Base-by-base conservation (phyloP, 441 rosid species). In the Biscutella laevigata region DNA sequence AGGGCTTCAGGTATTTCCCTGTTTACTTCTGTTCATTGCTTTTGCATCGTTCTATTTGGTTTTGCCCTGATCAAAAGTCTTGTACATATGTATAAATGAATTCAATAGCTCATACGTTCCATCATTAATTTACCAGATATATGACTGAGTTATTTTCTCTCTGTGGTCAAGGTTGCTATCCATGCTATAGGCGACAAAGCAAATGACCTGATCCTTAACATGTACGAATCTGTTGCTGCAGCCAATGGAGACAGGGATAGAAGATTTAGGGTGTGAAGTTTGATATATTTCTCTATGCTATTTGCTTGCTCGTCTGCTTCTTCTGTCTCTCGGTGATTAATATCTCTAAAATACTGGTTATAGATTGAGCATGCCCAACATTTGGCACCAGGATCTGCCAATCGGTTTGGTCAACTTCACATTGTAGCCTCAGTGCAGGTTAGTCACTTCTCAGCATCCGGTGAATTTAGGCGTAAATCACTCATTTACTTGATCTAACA, bases 181-280 rank as follows among this genome's bases (percentile, higher is more conserved):
- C 98, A 90, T 76, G 95, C 96, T 54, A 84, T 84, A 59, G 98
- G 98, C 25, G 95, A 87, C 72, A 87, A 55, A 74, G 96, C 96
- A 47, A 90, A 81, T 64, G 90, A 84, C 74, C 52, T 81, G 74
- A 54, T 84, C 43, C 79, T 87, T 35, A 85, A 84, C 54, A 68
- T 81, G 64, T 83, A 82, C 29, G 65, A 81, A 61, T 74, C 82
- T 0, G 79, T 78, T 33, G 77, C 68, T 52, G 76, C 73, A 28
- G 67, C 71, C 33, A 83, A 77, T 67, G 98, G 96, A 71, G 69
- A 56, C 64, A 69, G 88, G 14, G 92, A 87, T 70, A 71, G 89
- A 60, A 83, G 92, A 74, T 77, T 84, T 57, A 69, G 89, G 91
- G 97, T 89, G 69, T n/a, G n/a, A 75, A 26, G 68, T 35, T 67